Evolutionary conservation across 768 basidiomycete species (phyloP).

Genomic region (Serendipita sp.): DNA sequence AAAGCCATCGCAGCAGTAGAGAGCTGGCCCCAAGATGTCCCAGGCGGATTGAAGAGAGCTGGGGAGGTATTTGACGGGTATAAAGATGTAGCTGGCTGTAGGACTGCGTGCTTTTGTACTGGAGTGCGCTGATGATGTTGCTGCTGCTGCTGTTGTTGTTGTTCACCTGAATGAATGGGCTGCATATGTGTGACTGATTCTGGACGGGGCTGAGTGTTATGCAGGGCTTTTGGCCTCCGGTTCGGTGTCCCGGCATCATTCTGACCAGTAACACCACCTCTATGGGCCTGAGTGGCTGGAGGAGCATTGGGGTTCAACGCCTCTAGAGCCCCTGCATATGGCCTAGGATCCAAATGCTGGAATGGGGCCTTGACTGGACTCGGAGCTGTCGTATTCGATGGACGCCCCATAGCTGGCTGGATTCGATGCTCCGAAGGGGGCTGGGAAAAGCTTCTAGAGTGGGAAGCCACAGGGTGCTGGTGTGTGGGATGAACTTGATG

Average conservation of each 20-base stretch:
- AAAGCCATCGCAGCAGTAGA: neutral
- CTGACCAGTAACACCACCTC: neutral
- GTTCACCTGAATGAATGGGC: neutral
- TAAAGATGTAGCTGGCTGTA: neutral
- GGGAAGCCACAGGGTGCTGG: neutral
- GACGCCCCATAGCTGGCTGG: neutral
- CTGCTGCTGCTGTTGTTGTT: neutral
- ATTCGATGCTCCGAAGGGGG: neutral
- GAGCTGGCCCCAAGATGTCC: neutral
- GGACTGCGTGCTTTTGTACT: neutral
- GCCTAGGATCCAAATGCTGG: neutral
- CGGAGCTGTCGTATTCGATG: neutral
- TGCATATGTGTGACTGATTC: neutral
- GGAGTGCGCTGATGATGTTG: neutral
- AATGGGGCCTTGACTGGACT: slow-evolving; percentile 1
- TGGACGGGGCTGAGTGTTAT: neutral
- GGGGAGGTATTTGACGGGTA: neutral
- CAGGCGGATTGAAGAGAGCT: neutral
- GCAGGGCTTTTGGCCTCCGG: too few species aligned
- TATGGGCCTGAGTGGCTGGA: too few species aligned
- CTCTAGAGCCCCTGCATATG: neutral
- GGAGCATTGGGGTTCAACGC: neutral
- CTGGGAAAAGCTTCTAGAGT: neutral
- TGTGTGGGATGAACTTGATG: neutral
- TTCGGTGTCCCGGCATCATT: neutral